Conservation (phyloP, 352 stramenopile species). For the Globisporangium paroecandrum region DNA sequence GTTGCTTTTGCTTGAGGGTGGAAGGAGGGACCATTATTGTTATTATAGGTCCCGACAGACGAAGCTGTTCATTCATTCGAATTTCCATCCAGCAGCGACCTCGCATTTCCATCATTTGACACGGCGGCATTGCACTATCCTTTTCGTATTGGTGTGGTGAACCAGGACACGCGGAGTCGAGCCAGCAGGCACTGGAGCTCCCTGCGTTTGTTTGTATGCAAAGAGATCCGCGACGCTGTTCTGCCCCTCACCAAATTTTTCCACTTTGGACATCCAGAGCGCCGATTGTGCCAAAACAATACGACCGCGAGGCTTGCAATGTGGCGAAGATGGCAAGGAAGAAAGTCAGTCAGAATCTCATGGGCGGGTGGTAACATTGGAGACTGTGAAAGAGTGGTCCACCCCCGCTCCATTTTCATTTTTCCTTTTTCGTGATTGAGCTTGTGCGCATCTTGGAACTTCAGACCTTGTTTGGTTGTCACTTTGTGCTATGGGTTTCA, state of each 20-base stretch:
- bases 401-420: background rate
- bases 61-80: background rate
- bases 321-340: constrained; percentile 1
- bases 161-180: background rate
- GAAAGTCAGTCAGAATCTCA: background rate
- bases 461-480: background rate
- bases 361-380: background rate
- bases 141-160: background rate
- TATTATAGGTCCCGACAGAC: background rate
- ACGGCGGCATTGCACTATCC: background rate
- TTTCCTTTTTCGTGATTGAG: background rate
- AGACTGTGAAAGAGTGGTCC: background rate
- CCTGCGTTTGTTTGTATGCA: background rate
- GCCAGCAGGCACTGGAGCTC: background rate
- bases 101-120: background rate
- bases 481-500: background rate
- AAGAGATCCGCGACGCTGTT: background rate
- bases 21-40: background rate
- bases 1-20: background rate
- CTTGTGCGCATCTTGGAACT: background rate
- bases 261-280: background rate
- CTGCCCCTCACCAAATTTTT: background rate
- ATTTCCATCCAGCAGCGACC: background rate
- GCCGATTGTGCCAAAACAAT: background rate
- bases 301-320: background rate